These are phyloP conservation scores for Endoconidiophora polonica DNA, from an alignment of 2,329 filamentous ascomycete genomes.

Conservation along the genomic window DNA sequence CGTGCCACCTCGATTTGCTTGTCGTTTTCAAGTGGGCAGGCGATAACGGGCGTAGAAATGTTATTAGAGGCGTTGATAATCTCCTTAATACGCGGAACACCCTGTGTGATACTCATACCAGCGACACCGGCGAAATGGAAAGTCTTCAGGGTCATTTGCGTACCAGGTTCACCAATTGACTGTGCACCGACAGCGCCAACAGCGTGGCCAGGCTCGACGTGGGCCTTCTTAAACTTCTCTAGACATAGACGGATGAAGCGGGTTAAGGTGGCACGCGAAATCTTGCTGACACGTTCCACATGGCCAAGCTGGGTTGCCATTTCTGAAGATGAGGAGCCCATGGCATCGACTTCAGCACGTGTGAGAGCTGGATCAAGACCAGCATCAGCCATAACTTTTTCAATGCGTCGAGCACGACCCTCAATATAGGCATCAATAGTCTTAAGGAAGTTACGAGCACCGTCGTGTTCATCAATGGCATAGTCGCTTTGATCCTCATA, in stretches of 20 bases:
- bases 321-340: constrained; percentile 4
- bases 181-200: constrained; percentile 94
- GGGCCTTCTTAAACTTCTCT: constrained; percentile 77
- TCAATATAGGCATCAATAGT: constrained; percentile 59
- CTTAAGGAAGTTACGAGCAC: constrained; percentile 64
- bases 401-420: constrained; percentile 43
- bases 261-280: constrained; percentile 57
- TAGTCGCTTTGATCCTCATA: constrained; percentile 56
- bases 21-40: constrained; percentile 65
- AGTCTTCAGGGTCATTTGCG: constrained; percentile 97
- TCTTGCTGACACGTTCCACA: constrained; percentile 62
- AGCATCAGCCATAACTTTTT: constrained; percentile 31
- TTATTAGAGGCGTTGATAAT: constrained; percentile 95
- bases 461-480: constrained; percentile 63
- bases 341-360: constrained; percentile 18
- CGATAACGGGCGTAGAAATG: constrained; percentile 90
- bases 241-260: constrained; percentile 70
- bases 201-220: constrained; percentile 85
- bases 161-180: constrained; percentile 94
- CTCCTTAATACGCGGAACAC: constrained; percentile 99
- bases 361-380: constrained; percentile 26
- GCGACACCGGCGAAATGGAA: constrained; percentile 99
- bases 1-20: constrained; percentile 63
- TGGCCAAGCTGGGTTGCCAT: constrained; percentile 21
- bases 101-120: constrained; percentile 97